A percentile compares a stretch with the other conserved stretches of the same genome.
Evolutionary conservation across 768 basidiomycete species (phyloP).

Genomic region (Aureoboletus auriporus): DNA sequence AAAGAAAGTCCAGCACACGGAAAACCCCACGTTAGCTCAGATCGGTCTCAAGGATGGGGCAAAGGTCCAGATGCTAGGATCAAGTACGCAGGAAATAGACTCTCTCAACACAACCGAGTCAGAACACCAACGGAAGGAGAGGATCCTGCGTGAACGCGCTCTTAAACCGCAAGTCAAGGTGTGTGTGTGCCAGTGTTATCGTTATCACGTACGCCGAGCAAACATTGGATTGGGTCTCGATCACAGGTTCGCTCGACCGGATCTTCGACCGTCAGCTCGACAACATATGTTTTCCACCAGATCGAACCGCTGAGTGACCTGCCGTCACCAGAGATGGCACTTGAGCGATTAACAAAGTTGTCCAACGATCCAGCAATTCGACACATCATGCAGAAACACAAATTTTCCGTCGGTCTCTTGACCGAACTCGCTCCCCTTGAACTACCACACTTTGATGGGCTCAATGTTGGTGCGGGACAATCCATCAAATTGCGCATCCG

Average conservation of each 20-base stretch:
- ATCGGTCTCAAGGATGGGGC: constrained; percentile 60
- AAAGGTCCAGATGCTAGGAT: constrained; percentile 70
- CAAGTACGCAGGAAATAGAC: constrained; percentile 55
- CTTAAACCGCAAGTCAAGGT: constrained; percentile 59
- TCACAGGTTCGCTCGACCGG: constrained; percentile 59
- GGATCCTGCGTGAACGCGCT: constrained; percentile 56
- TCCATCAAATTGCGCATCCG: constrained; percentile 65
- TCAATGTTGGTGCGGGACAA: constrained; percentile 61
- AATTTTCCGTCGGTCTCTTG: constrained; percentile 62
- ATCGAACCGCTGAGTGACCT: constrained; percentile 60
- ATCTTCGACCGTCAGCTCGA: constrained; percentile 32
- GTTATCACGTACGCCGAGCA: neutral
- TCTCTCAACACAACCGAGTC: constrained; percentile 52
- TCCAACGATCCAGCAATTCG: constrained; percentile 68
- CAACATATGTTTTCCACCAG: constrained; percentile 60
- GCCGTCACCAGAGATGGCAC: constrained; percentile 57
- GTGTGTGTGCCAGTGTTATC: constrained; percentile 3
- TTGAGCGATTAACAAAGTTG: constrained; percentile 50
- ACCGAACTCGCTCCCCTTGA: constrained; percentile 81
- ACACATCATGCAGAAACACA: constrained; percentile 67
- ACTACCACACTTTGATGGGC: constrained; percentile 62
- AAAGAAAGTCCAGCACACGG: constrained; percentile 39
- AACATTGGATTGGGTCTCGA: neutral
- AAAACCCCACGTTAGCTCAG: constrained; percentile 29
- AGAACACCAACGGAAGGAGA: constrained; percentile 53